Percentiles rank a stretch among this genome's conserved stretches.
phyloP scores from a whole-genome alignment of 345 rosid genomes.

The Xanthoceras sorbifolium region DNA sequence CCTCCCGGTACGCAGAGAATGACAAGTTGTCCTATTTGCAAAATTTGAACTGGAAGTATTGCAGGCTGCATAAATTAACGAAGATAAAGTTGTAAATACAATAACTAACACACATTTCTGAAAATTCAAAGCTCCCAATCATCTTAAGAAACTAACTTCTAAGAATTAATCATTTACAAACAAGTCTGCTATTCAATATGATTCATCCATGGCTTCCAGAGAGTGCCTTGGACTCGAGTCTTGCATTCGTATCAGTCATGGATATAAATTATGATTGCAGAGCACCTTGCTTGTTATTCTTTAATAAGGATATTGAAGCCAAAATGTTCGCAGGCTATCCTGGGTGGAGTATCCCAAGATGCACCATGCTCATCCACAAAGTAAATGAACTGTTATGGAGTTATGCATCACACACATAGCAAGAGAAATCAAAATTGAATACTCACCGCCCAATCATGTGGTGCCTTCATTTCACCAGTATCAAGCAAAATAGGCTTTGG shows the following conservation, averaged over 20 bases:
- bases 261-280: not conserved
- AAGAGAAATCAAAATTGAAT: not conserved
- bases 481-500: slow-evolving; percentile 80
- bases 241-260: not conserved
- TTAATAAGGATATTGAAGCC: not conserved
- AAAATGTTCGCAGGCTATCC: not conserved
- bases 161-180: not conserved
- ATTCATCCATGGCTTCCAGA: not conserved
- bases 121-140: not conserved
- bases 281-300: not conserved
- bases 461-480: slow-evolving; percentile 78
- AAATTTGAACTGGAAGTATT: slow-evolving; percentile 60
- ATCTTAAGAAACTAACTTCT: not conserved
- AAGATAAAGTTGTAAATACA: not conserved
- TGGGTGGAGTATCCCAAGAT: slow-evolving; percentile 1
- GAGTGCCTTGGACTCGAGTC: not conserved
- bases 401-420: not conserved
- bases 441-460: slow-evolving; percentile 84
- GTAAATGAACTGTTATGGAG: not conserved
- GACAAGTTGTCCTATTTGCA: slow-evolving; percentile 57
- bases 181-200: not conserved
- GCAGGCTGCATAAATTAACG: slow-evolving; percentile 48
- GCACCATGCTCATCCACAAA: not conserved
- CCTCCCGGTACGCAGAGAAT: slow-evolving; percentile 71
- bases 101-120: not conserved